Evolutionary conservation across 257 asterid species (phyloP), one percentile per base, ranked within the genome.

Genomic region (Sherardia arvensis): DNA sequence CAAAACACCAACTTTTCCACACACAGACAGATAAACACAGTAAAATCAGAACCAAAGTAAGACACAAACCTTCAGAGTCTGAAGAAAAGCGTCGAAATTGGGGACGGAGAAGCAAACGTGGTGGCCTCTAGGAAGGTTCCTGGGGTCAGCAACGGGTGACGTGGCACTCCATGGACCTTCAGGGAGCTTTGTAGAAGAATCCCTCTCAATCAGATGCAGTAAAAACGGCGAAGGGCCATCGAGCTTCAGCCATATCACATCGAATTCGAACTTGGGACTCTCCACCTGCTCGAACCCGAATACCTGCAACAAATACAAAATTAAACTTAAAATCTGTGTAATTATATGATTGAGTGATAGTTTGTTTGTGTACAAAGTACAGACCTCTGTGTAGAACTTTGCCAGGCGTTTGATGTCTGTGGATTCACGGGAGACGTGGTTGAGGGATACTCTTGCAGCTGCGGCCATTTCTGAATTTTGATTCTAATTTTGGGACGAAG

Each of bases 181-280:
- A 9, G 96, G 97, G 57, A 87, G 88, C 75, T 69, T 84, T 15
- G 80, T 71, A 49, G 66, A 62, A 20, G 94, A 87, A 74, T 91
- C 90, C 76, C 98, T 82, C 70, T 91, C 95, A 33, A 88, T 91
- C 61, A 91, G 87, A 74, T 91, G 98, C 74, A 91, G 73, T 65
- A 53, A 80, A 27, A 91, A 65, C 0, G 94, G 81, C 17, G 87
- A 78, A 51, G 40, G 40, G 14, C 62, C 62, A 5, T 82, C 78
- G 64, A 88, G 74, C 69, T 85, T 91, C 87, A 91, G 70, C 98
- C 98, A 88, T 76, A 87, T 80, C 56, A 82, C 91, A 61, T 45
- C 87, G 49, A 83, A 88, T 20, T 74, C 91, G 34, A 85, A 82
- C 32, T 76, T 86, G 6, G 98, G 95, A 30, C 69, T 70, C 74